These are phyloP conservation scores for Cryoendolithus antarcticus DNA, from an alignment of 2,329 filamentous ascomycete species.

Conservation along the genomic window DNA sequence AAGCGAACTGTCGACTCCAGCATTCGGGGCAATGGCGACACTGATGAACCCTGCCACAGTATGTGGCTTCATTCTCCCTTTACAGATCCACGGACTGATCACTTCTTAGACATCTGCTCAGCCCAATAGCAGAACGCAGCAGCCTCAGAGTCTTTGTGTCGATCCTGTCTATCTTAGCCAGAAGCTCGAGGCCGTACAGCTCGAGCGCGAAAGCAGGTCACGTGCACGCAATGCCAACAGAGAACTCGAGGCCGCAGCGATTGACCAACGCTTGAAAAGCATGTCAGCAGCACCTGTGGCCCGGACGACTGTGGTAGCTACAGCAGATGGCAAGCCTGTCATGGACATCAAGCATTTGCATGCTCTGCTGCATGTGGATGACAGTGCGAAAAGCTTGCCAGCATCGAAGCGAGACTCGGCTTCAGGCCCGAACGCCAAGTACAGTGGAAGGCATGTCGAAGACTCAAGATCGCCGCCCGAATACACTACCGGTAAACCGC, in stretches of 20 bases:
- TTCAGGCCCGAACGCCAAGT: constrained; percentile 2
- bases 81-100: no score
- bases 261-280: neutral
- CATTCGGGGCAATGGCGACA: no score
- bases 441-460: constrained; percentile 1
- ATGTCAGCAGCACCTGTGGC: neutral
- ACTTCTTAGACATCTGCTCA: no score
- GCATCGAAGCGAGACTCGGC: constrained; percentile 3
- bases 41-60: no score
- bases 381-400: constrained; percentile 1
- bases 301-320: no score
- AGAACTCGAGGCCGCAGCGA: neutral
- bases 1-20: no score
- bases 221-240: neutral
- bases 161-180: constrained; percentile 1
- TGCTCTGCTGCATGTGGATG: no score
- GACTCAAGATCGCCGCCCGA: constrained; percentile 1
- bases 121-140: no score
- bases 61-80: no score
- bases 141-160: neutral
- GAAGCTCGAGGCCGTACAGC: constrained; percentile 4
- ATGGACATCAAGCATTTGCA: constrained; percentile 2
- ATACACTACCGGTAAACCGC: neutral
- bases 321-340: constrained; percentile 3
- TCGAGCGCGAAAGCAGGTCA: constrained; percentile 3